Evolutionary conservation across 352 stramenopile genomes (phyloP), one percentile per base, ranked within the genome.

Genomic region (Phytophthora sp.): DNA sequence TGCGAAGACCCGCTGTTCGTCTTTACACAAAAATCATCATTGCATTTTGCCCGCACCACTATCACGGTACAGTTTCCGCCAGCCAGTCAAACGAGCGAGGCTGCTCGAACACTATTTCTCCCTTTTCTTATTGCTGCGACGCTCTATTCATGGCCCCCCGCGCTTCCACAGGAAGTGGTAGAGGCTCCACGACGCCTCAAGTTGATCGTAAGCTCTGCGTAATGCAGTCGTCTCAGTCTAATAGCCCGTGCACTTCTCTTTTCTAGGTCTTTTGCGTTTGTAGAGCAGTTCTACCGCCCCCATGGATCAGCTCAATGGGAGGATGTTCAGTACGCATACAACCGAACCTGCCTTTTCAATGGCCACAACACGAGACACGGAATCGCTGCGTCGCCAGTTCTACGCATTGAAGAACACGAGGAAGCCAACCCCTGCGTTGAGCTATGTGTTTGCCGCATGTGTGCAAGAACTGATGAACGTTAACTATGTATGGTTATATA

Each of bases 381-480:
- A 51, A 16, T 36, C 44, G 11, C 15, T 35, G 44, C 24, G 49
- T 4, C 31, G 31, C n/a, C 8, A 45, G 31, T 33, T 33, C 15
- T 44, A 44, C 36, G 36, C 36, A n/a, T 9, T 57, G 20, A 57
- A 57, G 21, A 57, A 57, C 33, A 24, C 36, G 18, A 30, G 7
- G 4, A 57, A 57, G 31, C 49, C 49, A 18, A 57, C 33, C 0
- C 13, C 31, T 31, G 8, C 1, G 4, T 11, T 44, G 15, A 18
- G 2, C n/a, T 16, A 38, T 38, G 31, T 38, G 31, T n/a, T 38
- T 38, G 1, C 31, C n/a, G 29, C 9, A n/a, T n/a, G n/a, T n/a
- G n/a, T n/a, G n/a, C n/a, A n/a, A 33, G 29, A n/a, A 38, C n/a
- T 38, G 8, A 6, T 12, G 31, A 8, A 23, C 36, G 13, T 23